These are phyloP conservation scores for Salix arbutifolia DNA, from an alignment of 345 rosid species.

Conservation along the genomic window DNA sequence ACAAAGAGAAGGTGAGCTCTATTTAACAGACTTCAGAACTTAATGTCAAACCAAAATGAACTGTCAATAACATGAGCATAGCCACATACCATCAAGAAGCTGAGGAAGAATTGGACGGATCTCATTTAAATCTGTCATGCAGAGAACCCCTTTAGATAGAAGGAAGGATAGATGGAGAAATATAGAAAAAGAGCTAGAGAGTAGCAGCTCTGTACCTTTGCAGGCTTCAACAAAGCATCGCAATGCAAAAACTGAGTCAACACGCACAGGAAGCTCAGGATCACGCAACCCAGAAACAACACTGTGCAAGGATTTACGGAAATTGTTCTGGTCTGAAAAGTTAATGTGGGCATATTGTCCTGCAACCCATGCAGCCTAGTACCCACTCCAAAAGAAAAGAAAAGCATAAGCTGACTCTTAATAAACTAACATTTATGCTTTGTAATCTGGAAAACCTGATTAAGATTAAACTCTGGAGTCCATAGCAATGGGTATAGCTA, in stretches of 20 bases:
- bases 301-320: slow-evolving; percentile 73
- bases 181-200: neutral
- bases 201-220: slow-evolving; percentile 44
- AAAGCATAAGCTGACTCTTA: too few relatives aligned
- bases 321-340: slow-evolving; percentile 80
- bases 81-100: slow-evolving; percentile 76
- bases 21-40: neutral
- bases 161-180: neutral
- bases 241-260: slow-evolving; percentile 96
- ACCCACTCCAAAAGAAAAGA: slow-evolving; percentile 12
- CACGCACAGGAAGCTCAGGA: slow-evolving; percentile 94
- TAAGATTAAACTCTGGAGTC: neutral
- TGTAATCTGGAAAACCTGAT: neutral
- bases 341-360: slow-evolving; percentile 89
- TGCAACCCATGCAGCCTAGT: slow-evolving; percentile 97
- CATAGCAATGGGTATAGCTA: neutral
- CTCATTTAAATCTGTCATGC: slow-evolving; percentile 73
- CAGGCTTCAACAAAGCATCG: slow-evolving; percentile 93
- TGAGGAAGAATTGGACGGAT: slow-evolving; percentile 96
- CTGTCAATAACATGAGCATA: neutral
- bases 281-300: slow-evolving; percentile 92
- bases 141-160: neutral
- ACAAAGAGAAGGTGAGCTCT: neutral
- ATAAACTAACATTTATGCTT: neutral
- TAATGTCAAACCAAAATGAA: neutral